Evolutionary conservation across 1,284 basidiomycete genomes (phyloP).

Genomic region (Irpex sp.): DNA sequence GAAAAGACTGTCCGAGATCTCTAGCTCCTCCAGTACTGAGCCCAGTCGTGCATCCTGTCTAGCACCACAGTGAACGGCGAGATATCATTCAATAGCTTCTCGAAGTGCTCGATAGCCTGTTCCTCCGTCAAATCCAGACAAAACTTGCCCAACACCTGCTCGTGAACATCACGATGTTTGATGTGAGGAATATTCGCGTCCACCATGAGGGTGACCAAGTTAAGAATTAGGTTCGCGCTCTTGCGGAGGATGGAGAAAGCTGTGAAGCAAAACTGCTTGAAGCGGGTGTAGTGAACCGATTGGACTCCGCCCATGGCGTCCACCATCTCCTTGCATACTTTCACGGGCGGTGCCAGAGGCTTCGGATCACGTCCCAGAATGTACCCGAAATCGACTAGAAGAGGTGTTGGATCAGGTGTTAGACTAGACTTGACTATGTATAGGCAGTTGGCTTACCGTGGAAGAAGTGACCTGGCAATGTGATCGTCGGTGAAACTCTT

Average conservation of each 20-base stretch:
- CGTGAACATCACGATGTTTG: conserved; percentile 81
- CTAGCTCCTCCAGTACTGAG: conserved; percentile 77
- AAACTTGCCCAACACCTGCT: conserved; percentile 96
- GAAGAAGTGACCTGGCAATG: conserved; percentile 68
- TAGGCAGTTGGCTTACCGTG: conserved; percentile 49
- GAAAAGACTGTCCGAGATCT: background rate
- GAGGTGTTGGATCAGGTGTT: background rate
- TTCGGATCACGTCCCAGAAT: conserved; percentile 98
- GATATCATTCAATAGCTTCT: conserved; percentile 89
- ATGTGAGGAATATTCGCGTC: conserved; percentile 98
- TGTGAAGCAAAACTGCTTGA: conserved; percentile 95
- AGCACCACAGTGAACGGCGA: conserved; percentile 92
- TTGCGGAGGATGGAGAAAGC: conserved; percentile 95
- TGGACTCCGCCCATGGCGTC: conserved; percentile 98
- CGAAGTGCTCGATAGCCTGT: conserved; percentile 96
- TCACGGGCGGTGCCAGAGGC: conserved; percentile 96
- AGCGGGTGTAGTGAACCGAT: conserved; percentile 88
- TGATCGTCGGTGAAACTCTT: background rate
- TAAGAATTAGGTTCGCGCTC: conserved; percentile 96
- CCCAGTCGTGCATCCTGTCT: conserved; percentile 85
- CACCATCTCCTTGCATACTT: conserved; percentile 99
- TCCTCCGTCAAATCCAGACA: conserved; percentile 90
- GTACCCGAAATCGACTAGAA: conserved; percentile 95
- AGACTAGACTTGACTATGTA: background rate
- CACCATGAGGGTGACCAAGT: conserved; percentile 95